phyloP scores from a whole-genome alignment of 2,329 filamentous ascomycete genomes.

The Fusarium sp. region DNA sequence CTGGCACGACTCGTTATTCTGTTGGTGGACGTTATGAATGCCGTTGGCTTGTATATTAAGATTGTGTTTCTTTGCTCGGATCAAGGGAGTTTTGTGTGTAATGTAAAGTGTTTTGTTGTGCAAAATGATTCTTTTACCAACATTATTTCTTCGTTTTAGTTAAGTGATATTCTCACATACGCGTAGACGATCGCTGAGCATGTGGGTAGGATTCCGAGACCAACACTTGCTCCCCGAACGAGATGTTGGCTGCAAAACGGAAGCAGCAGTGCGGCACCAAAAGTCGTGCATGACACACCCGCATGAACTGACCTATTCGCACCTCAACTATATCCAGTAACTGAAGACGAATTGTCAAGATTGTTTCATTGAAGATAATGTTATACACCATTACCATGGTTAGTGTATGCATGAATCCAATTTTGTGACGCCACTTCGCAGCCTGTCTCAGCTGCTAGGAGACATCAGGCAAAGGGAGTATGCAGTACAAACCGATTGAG shows the following conservation, averaged over 20 bases:
- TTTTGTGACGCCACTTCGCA: neutral
- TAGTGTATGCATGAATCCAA: neutral
- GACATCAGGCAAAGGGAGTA: neutral
- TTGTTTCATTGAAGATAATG: neutral
- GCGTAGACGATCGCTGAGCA: neutral
- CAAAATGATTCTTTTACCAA: neutral
- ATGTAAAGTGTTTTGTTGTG: neutral
- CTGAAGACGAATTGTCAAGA: neutral
- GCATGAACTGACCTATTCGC: slow-evolving; percentile 1
- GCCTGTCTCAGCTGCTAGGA: slow-evolving; percentile 5
- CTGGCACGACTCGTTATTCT: neutral
- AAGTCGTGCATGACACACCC: neutral
- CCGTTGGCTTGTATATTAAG: neutral
- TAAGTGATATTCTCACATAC: neutral
- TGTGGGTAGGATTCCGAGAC: neutral
- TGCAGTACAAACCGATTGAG: neutral
- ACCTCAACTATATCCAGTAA: slow-evolving; percentile 1
- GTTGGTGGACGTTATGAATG: neutral
- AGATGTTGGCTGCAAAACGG: slow-evolving; percentile 21
- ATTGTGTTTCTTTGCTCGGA: neutral
- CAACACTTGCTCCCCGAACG: neutral
- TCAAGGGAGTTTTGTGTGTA: neutral
- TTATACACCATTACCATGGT: neutral
- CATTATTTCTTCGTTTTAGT: neutral
- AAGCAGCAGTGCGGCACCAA: slow-evolving; percentile 12